Evolutionary conservation across 2,329 filamentous ascomycete species (phyloP), one percentile per base, ranked within the genome.

Genomic region (Penicillium sp.): DNA sequence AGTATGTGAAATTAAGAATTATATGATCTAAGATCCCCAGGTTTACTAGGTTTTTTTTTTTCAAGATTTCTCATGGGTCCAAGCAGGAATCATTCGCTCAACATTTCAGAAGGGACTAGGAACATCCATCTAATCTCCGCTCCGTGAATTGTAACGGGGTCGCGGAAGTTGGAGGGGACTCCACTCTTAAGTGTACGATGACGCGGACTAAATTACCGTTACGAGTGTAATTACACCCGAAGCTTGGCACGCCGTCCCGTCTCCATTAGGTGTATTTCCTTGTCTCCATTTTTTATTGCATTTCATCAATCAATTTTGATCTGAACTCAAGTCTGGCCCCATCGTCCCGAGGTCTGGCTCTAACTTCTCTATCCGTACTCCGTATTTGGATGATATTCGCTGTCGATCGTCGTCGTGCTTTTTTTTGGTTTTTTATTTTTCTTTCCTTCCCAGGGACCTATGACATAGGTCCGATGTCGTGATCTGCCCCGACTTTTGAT

Each of bases 181-280:
- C 48, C 53, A 49, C 54, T 49, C 49, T n/a, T 13, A 22, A 42
- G 39, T 26, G 39, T 35, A 9, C 14, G 48, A 63, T 63, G 60
- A 61, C 59, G 60, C 54, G 59, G 59, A 55, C 52, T 35, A 22
- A 35, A 45, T 47, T 48, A 39, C 24, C n/a, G 9, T 42, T 49
- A 43, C 46, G 19, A 45, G 29, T 21, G 21, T 37, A 24, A 31
- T 45, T 54, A 47, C 26, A 29, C 6, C 24, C 14, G 29, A 55
- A 39, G 49, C 59, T 63, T 61, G 60, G 60, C 60, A 49, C 19
- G 27, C 16, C 35, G 13, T 51, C 47, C n/a, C 22, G n/a, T 19
- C 35, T 39, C n/a, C 35, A 39, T 39, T 5, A 22, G n/a, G 37
- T 21, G 19, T 42, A 14, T 21, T 42, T 42, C 19, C 39, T 42